Evolutionary conservation across 164 flowering plant genomes (phyloP).

Genomic region (Macadamia tetraphylla): DNA sequence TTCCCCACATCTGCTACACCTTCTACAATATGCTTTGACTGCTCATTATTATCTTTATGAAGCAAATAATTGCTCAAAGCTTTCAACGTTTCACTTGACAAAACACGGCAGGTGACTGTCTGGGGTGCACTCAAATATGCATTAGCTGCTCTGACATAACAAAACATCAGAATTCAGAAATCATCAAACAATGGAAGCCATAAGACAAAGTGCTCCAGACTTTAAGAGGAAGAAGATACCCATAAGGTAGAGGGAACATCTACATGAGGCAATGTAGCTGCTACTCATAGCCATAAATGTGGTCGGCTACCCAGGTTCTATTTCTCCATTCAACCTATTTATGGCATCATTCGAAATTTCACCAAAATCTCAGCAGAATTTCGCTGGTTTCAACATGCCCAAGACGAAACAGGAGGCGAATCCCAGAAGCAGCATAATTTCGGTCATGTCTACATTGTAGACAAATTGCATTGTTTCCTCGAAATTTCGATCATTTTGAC

Average conservation of each 20-base stretch:
- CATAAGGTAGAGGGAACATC: not conserved
- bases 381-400: too few species aligned
- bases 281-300: not conserved
- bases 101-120: slow-evolving; percentile 61
- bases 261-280: not conserved
- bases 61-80: slow-evolving; percentile 28
- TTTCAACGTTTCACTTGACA: slow-evolving; percentile 55
- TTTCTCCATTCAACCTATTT: too few species aligned
- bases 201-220: not conserved
- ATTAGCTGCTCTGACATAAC: slow-evolving; percentile 33
- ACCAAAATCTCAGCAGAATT: too few species aligned
- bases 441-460: too few species aligned
- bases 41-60: slow-evolving; percentile 18
- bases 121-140: slow-evolving; percentile 39
- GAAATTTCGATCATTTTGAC: too few species aligned
- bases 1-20: slow-evolving; percentile 9
- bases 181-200: not conserved
- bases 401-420: too few species aligned
- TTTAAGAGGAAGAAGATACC: slow-evolving; percentile 1
- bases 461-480: too few species aligned
- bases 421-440: too few species aligned
- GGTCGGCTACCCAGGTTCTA: too few species aligned
- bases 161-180: not conserved
- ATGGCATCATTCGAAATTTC: too few species aligned
- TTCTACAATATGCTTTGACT: slow-evolving; percentile 11